Base-by-base conservation (phyloP, 345 rosid species). In the Eucalyptus tenuipes region DNA sequence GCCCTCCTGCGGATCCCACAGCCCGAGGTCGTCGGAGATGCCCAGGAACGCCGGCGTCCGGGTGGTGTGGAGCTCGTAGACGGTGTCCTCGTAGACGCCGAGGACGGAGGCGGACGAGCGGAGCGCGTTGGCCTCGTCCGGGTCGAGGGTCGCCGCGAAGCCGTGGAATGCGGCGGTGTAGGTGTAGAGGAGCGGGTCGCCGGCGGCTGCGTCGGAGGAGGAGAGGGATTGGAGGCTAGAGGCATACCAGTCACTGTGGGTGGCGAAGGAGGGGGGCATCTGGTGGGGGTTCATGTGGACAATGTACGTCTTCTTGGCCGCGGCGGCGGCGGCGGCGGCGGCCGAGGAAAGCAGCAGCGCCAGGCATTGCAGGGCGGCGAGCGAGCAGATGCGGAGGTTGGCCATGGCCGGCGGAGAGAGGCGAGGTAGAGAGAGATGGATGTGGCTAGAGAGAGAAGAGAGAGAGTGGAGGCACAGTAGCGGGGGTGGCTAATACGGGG, bases 11-110 rank as follows among this genome's bases (percentile, higher is more conserved):
- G 94, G 94, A 14, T 92, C 88, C 88, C 90, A 91, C 52, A 90
- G 86, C 25, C 93, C 97, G n/a, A 92, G 87, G 5, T 94, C 94
- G 7, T 93, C 40, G 55, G 91, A 90, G 81, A 97, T 94, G 48
- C 99, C 99, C 20, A 97, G 94, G 86, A 97, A 97, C 50, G 90
- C 91, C 2, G 99, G 99, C 49, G 97, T 90, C 25, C 96, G 95
- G 49, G 99, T 97, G 13, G 98, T 97, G 91, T 96, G 98, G 49
- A 96, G 99, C 13, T 93, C 42, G 93, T 96, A 96, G 13, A 96
- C 61, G 4, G 95, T 91, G 87, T 97, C 99, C 86, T 95, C 97
- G 88, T 94, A 96, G 44, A 97, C 93, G n/a, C 94, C 97, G 75
- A 97, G 89, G 49, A 97, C 96, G 12, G 93, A 93, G 14, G 93